Percentiles rank a stretch among this genome's conserved stretches.
phyloP scores from a whole-genome alignment of 768 basidiomycete species.

The Leucosporidium yakuticum region DNA sequence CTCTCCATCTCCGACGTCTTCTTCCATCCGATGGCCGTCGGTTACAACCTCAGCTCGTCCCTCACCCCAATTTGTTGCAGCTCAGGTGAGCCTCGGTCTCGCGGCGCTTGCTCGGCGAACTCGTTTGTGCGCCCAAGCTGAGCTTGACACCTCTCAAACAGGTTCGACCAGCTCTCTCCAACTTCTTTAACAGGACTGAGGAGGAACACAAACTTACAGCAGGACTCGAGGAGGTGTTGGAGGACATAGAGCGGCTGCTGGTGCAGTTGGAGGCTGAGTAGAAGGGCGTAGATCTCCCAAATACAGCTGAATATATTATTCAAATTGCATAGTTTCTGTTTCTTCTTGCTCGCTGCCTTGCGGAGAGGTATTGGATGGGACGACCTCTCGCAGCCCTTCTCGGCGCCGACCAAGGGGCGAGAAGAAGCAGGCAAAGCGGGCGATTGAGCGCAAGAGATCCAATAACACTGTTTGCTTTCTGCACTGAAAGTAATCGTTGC shows the following conservation, averaged over 20 bases:
- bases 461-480: no score
- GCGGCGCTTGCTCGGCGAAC: not conserved
- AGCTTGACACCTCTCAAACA: not conserved
- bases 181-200: not conserved
- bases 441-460: no score
- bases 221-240: not conserved
- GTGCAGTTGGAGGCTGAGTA: not conserved
- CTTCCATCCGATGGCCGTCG: constrained; percentile 4
- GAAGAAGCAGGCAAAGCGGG: no score
- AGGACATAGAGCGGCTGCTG: not conserved
- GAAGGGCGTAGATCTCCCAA: not conserved
- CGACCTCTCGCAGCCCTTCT: no score
- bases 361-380: no score
- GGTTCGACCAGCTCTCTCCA: constrained; percentile 4
- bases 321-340: no score
- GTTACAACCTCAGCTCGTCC: not conserved
- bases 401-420: no score
- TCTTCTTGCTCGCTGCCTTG: no score
- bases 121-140: no score
- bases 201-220: constrained; percentile 1
- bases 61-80: not conserved
- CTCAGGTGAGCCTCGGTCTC: constrained; percentile 2
- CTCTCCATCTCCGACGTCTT: not conserved
- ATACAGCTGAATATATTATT: no score
- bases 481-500: no score